phyloP scores from a whole-genome alignment of 2,329 filamentous ascomycete genomes.

The Ceratocystis destructans region DNA sequence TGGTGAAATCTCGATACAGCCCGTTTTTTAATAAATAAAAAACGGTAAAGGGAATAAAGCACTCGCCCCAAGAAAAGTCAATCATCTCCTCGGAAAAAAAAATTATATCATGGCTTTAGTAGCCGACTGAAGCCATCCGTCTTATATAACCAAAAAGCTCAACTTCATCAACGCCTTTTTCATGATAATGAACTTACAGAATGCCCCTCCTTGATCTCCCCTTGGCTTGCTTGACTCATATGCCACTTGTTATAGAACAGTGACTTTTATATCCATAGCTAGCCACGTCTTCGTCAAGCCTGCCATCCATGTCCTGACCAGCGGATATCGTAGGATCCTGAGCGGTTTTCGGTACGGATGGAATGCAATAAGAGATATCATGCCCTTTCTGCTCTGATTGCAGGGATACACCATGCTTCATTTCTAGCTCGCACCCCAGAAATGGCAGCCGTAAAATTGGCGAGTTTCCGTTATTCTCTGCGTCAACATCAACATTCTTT shows the following conservation, averaged over 20 bases:
- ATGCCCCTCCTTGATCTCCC: neutral
- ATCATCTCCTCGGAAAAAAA: too few species aligned
- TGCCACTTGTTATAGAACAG: neutral
- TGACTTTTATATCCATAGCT: neutral
- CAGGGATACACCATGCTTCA: neutral
- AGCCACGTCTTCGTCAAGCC: neutral
- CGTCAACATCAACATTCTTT: neutral
- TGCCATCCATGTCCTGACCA: neutral
- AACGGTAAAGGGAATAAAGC: too few species aligned
- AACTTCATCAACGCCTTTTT: neutral
- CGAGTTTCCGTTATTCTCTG: neutral
- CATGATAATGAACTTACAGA: neutral
- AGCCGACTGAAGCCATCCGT: neutral
- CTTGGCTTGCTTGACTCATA: neutral
- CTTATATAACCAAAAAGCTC: neutral
- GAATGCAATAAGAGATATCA: neutral
- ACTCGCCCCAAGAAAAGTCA: too few species aligned
- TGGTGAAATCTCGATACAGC: too few species aligned
- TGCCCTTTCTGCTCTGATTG: constrained; percentile 1
- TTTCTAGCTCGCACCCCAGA: neutral
- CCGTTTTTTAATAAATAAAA: too few species aligned
- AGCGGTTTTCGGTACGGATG: neutral
- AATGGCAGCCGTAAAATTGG: neutral
- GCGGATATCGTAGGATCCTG: neutral
- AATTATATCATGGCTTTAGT: too few species aligned